Evolutionary conservation across 495 filamentous ascomycete species (phyloP).

Genomic region (Melanomma pulvis-pyrius): DNA sequence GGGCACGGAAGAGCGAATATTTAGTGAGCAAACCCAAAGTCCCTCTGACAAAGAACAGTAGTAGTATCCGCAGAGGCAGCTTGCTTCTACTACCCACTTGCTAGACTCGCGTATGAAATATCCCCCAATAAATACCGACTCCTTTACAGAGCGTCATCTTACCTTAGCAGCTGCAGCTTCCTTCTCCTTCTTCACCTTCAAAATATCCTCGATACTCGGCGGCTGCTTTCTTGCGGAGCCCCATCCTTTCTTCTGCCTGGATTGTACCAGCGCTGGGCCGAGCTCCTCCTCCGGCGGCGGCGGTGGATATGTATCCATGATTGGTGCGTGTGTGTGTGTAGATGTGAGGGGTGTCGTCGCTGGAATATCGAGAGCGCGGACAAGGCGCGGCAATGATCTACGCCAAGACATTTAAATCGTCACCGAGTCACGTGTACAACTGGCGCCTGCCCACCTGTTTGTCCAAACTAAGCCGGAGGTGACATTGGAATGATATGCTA

Average conservation of each 20-base stretch:
- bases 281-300: slow-evolving; percentile 21
- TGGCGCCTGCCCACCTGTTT: too few relatives aligned
- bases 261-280: slow-evolving; percentile 6
- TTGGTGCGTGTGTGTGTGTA: slow-evolving; percentile 6
- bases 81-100: too few relatives aligned
- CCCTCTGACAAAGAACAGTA: too few relatives aligned
- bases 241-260: slow-evolving; percentile 62
- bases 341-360: slow-evolving; percentile 1
- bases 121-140: too few relatives aligned
- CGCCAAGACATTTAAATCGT: too few relatives aligned
- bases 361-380: too few relatives aligned
- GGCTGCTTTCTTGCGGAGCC: slow-evolving; percentile 53
- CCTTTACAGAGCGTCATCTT: slow-evolving; percentile 33
- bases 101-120: background rate
- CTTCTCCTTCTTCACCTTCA: slow-evolving; percentile 76
- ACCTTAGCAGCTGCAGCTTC: slow-evolving; percentile 78
- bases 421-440: too few relatives aligned
- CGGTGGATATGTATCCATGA: slow-evolving; percentile 19
- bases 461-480: too few relatives aligned
- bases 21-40: too few relatives aligned
- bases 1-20: slow-evolving; percentile 1
- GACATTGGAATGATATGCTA: too few relatives aligned
- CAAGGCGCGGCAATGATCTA: too few relatives aligned
- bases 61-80: too few relatives aligned
- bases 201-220: slow-evolving; percentile 74